Base-by-base conservation (phyloP, 768 basidiomycete genomes). In the Boletus barrowsii region DNA sequence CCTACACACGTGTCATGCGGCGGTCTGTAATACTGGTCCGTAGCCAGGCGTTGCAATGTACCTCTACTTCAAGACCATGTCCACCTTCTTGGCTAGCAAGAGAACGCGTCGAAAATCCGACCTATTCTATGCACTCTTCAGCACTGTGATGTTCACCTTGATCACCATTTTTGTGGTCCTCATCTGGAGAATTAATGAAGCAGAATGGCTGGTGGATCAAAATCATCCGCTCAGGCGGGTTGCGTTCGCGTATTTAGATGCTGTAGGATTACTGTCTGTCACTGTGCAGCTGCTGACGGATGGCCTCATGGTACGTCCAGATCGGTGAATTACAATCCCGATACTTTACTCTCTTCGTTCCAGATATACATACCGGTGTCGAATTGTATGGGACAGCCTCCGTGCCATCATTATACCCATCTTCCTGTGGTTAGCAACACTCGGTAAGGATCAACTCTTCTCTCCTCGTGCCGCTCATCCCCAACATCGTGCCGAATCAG, bases 221-320 rank as follows among this genome's bases (percentile, higher is more conserved):
- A 43, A 9, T 20, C 68, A 67, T 33, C 72, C 73, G 6, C 26
- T 29, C 26, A 9, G 26, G 26, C 26, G 26, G 26, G 13, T 35
- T 35, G 0, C 33, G 5, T 35, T 35, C 33, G 33, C 0, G 13
- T 35, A 35, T 35, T 11, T 14, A 11, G 14, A 35, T 11, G 3
- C 14, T 14, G 5, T 1, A 2, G 33, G 3, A 14, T 11, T 3
- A 35, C 0, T 11, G 1, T 14, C 11, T 11, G 49, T 68, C 36
- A 45, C 62, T n/a, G 54, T 71, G 11, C 69, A 72, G 5, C 62
- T 71, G 35, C 51, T 74, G 54, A 65, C 65, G 10, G 71, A 73
- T 43, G 75, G n/a, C 3, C 29, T 54, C 0, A 54, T 60, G 59
- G 56, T 58, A 51, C 63, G 56, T 64, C 62, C 58, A 4, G 26